Evolutionary conservation across 768 basidiomycete species (phyloP).

Genomic region (Trametes cingulata): DNA sequence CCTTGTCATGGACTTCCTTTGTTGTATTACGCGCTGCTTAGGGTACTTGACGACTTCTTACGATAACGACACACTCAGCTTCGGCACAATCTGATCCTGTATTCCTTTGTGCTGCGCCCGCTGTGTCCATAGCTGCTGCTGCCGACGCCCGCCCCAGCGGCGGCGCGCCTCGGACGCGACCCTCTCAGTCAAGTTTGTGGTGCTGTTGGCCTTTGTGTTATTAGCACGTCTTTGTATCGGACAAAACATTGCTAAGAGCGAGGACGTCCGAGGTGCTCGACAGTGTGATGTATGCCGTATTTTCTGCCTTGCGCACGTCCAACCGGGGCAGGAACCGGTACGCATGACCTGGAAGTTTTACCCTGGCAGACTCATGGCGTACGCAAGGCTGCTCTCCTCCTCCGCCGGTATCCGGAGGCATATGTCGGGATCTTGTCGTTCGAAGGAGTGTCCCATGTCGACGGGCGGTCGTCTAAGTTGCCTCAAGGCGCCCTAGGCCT

Average conservation of each 20-base stretch:
- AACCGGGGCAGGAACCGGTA: neutral
- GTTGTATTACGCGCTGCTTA: constrained; percentile 1
- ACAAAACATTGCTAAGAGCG: neutral
- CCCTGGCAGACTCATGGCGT: neutral
- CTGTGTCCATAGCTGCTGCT: neutral
- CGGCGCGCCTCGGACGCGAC: neutral
- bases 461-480: neutral
- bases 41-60: constrained; percentile 14
- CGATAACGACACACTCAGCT: neutral
- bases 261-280: neutral
- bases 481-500: neutral
- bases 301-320: neutral
- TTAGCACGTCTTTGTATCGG: neutral
- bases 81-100: neutral
- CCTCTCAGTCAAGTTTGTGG: neutral
- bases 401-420: neutral
- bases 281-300: neutral
- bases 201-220: neutral
- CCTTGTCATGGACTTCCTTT: constrained; percentile 2
- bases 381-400: neutral
- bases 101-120: constrained; percentile 2
- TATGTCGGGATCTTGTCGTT: neutral
- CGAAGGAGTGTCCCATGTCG: no score
- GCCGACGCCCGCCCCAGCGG: neutral
- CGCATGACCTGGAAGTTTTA: neutral